A percentile compares a stretch with the other conserved stretches of the same genome.
These are phyloP conservation scores for Leccinum solheimii DNA, from an alignment of 1,284 basidiomycete genomes.

Conservation along the genomic window DNA sequence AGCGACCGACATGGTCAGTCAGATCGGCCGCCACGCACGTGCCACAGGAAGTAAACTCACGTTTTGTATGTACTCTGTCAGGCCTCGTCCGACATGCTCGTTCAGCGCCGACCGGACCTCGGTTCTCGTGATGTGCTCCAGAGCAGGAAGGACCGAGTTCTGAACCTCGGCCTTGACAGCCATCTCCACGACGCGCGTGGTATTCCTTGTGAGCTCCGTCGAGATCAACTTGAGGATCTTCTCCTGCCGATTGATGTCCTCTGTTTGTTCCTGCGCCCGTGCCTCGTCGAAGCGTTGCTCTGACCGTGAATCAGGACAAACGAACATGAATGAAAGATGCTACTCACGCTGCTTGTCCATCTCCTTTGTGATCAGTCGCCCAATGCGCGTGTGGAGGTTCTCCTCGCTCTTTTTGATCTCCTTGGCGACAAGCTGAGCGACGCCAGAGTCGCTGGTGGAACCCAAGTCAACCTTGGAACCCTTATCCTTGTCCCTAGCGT, in stretches of 20 bases:
- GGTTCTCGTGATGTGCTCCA: conserved; percentile 74
- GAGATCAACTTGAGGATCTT: conserved; percentile 84
- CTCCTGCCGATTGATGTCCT: conserved; percentile 80
- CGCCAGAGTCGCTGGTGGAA: conserved; percentile 48
- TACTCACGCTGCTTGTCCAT: conserved; percentile 80
- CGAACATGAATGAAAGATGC: conserved; percentile 2
- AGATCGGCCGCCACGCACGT: conserved; percentile 1
- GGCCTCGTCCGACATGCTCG: conserved; percentile 69
- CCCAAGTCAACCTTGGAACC: conserved; percentile 43
- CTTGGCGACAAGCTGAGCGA: conserved; percentile 58
- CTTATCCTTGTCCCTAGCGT: conserved; percentile 46
- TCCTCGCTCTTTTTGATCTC: conserved; percentile 83
- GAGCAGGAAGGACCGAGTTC: conserved; percentile 73
- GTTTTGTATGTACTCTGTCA: conserved; percentile 70
- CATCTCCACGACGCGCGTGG: conserved; percentile 79
- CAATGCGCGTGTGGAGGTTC: conserved; percentile 69
- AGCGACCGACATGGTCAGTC: conserved; percentile 10
- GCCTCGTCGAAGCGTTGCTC: conserved; percentile 80
- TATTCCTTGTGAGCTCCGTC: conserved; percentile 79
- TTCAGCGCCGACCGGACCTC: conserved; percentile 76
- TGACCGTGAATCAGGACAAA: conserved; percentile 34
- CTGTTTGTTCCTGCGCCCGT: conserved; percentile 69
- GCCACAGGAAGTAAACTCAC: conserved; percentile 42
- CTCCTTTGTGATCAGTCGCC: conserved; percentile 74
- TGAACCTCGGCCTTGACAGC: conserved; percentile 81